These are phyloP conservation scores for Neurospora sp. DNA, from an alignment of 495 filamentous ascomycete species.

Conservation along the genomic window DNA sequence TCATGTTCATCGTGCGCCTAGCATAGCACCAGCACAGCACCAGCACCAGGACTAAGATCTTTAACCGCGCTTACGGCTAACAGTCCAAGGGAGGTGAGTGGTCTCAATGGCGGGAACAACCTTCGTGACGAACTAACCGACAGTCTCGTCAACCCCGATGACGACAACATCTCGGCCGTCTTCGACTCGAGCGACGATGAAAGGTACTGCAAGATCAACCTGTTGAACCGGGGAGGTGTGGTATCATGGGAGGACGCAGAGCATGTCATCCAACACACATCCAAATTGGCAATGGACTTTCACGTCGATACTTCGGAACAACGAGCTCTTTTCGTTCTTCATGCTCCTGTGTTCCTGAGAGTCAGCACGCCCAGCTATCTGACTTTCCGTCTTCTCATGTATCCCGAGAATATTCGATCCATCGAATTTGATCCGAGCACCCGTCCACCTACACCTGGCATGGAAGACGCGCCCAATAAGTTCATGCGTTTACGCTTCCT, in stretches of 20 bases:
- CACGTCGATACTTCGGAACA: slow-evolving; percentile 1
- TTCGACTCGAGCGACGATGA: slow-evolving; percentile 3
- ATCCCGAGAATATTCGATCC: neutral
- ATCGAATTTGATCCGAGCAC: slow-evolving; percentile 1
- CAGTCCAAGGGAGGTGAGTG: slow-evolving; percentile 5
- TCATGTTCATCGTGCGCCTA: neutral
- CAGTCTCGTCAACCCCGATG: neutral
- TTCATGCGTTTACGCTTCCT: neutral
- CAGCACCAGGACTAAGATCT: neutral
- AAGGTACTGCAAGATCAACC: neutral
- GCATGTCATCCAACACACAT: neutral
- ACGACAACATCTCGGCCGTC: neutral
- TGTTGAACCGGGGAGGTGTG: neutral
- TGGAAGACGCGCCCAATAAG: neutral
- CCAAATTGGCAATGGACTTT: no score
- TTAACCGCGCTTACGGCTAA: slow-evolving; percentile 1
- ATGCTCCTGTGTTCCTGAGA: no score
- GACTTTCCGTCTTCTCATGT: no score
- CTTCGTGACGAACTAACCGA: neutral
- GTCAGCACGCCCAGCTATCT: no score
- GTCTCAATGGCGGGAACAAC: neutral
- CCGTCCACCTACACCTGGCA: neutral
- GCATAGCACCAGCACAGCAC: neutral
- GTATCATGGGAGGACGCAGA: neutral
- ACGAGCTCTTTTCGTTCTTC: slow-evolving; percentile 1